Evolutionary conservation across 768 basidiomycete species (phyloP).

Genomic region (Strobilomyces confusus): DNA sequence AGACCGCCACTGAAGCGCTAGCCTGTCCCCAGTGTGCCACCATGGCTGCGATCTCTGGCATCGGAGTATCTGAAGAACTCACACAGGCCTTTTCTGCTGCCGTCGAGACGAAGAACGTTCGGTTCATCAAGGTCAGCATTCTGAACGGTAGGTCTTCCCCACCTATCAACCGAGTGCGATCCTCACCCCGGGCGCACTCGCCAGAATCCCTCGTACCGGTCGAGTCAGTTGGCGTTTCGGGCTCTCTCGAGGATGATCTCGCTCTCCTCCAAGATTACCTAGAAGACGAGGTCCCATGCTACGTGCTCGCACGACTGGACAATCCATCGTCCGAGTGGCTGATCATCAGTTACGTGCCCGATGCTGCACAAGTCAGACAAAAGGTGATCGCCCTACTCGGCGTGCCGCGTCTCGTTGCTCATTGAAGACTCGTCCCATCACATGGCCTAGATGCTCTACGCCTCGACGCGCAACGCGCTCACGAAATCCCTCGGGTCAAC

Average conservation of each 20-base stretch:
- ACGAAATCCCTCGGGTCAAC: slow-evolving; percentile 72
- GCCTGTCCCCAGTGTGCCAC: background rate
- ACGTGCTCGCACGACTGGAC: slow-evolving; percentile 67
- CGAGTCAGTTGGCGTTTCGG: slow-evolving; percentile 42
- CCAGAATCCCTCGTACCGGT: slow-evolving; percentile 70
- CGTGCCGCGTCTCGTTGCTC: background rate
- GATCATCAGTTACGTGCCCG: slow-evolving; percentile 77
- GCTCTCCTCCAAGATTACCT: slow-evolving; percentile 52
- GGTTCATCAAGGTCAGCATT: slow-evolving; percentile 79
- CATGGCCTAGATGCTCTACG: slow-evolving; percentile 74
- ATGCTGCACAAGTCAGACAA: slow-evolving; percentile 72
- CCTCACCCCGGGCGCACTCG: slow-evolving; percentile 23
- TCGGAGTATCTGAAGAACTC: slow-evolving; percentile 58
- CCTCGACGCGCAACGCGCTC: slow-evolving; percentile 68
- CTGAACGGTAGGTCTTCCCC: slow-evolving; percentile 51
- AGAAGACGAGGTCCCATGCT: slow-evolving; percentile 63
- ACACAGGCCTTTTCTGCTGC: slow-evolving; percentile 54
- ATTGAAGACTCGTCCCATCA: background rate
- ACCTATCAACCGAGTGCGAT: slow-evolving; percentile 7
- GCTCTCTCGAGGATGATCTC: slow-evolving; percentile 62
- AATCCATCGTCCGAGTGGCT: slow-evolving; percentile 64
- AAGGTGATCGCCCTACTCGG: slow-evolving; percentile 48
- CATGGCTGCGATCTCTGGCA: slow-evolving; percentile 78
- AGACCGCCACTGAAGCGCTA: too few species aligned
- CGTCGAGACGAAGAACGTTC: slow-evolving; percentile 43